Evolutionary conservation across 371 early-diverging fungal genomes (phyloP), one percentile per base, ranked within the genome.

Genomic region (Blakeslea trispora): DNA sequence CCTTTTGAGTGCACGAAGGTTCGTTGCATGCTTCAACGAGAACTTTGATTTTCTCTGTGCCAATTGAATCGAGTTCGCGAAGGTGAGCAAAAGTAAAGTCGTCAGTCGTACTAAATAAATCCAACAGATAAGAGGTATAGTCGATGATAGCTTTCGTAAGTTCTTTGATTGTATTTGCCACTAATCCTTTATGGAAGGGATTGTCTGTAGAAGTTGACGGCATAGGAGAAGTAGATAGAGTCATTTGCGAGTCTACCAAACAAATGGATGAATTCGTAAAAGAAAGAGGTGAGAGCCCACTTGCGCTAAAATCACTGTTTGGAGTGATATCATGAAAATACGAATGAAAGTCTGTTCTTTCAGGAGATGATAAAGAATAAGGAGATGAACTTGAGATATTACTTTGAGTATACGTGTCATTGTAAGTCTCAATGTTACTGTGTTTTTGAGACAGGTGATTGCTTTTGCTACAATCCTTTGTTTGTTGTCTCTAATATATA

Each of bases 241-340:
- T 50, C 1, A 44, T 34, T 39, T 44, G 43, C 1, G 61, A 54
- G 13, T 61, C 61, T 2, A 39, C 44, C 17, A 61, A 61, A 40
- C 55, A 55, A 32, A 39, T 49, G 2, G 55, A 55, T 14, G 61
- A 55, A 31, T 55, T 55, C 9, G 61, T 45, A 43, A 55, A 55
- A 51, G 57, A 62, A 46, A 56, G 62, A 37, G 62, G 61, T n/a
- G 61, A 50, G 45, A 55, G 55, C 34, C 45, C n/a, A 45, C 34
- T 34, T 14, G 22, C 4, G 53, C 32, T 39, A 13, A 37, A 44
- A 37, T 45, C 32, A 11, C 18, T 31, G 35, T 40, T 51, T 43
- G 37, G 35, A 34, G 24, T 57, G 28, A n/a, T 35, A 34, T 18
- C 39, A 32, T 53, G 53, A 49, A 48, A 45, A 23, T 50, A 58